Evolutionary conservation across 371 early-diverging fungal genomes (phyloP).

Genomic region (Rhizopus sp.): DNA sequence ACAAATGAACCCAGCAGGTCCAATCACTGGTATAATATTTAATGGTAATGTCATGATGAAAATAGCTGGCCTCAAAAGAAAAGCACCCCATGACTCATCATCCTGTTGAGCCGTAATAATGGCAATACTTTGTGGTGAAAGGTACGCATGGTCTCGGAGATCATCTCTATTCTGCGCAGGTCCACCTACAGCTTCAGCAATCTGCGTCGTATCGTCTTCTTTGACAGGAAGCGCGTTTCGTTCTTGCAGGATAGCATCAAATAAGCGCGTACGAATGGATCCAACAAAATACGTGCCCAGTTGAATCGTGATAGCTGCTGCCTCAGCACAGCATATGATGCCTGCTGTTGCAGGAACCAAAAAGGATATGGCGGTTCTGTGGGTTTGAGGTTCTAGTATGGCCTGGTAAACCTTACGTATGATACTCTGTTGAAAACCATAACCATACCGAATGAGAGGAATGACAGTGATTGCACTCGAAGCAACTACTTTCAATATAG

Average conservation of each 20-base stretch:
- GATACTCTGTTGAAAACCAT: slow-evolving; percentile 26
- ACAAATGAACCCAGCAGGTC: slow-evolving; percentile 31
- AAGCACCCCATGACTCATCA: slow-evolving; percentile 21
- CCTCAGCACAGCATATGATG: slow-evolving; percentile 29
- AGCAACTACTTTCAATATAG: slow-evolving; percentile 35
- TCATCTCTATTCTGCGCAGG: neutral
- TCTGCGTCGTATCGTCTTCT: neutral
- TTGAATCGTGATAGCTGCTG: slow-evolving; percentile 29
- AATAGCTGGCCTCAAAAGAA: slow-evolving; percentile 27
- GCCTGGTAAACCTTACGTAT: slow-evolving; percentile 8
- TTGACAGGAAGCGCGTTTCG: slow-evolving; percentile 20
- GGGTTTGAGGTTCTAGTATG: neutral
- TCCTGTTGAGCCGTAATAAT: slow-evolving; percentile 29
- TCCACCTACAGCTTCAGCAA: slow-evolving; percentile 18
- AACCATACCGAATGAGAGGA: slow-evolving; percentile 34
- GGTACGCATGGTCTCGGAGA: slow-evolving; percentile 11
- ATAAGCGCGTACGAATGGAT: slow-evolving; percentile 30
- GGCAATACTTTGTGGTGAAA: slow-evolving; percentile 38
- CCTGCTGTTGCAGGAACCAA: slow-evolving; percentile 18
- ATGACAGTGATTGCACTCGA: slow-evolving; percentile 31
- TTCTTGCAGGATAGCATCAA: slow-evolving; percentile 38
- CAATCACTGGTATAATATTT: slow-evolving; percentile 36
- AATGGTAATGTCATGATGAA: slow-evolving; percentile 40
- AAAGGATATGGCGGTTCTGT: neutral
- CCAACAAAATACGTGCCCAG: slow-evolving; percentile 31